These are phyloP conservation scores for Colletotrichum phormii DNA, from an alignment of 2,329 filamentous ascomycete species.

Conservation along the genomic window DNA sequence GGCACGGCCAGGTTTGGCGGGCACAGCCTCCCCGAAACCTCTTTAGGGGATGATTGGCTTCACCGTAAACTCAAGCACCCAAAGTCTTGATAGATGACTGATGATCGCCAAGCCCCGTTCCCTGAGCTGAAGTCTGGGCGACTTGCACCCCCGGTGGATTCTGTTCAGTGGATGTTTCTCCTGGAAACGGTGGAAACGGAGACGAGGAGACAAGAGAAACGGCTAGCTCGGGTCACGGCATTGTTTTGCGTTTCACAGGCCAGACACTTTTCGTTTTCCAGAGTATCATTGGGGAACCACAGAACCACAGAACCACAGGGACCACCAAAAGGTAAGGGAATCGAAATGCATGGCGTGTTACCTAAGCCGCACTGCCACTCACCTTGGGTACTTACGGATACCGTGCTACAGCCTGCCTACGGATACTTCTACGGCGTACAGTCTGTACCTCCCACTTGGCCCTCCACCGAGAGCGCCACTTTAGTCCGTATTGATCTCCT, in stretches of 20 bases:
- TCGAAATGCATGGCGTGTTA: conserved; percentile 11
- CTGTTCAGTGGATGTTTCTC: conserved; percentile 12
- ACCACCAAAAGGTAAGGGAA: not conserved
- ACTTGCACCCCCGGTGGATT: conserved; percentile 17
- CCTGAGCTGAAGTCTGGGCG: conserved; percentile 27
- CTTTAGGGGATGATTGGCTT: conserved; percentile 21
- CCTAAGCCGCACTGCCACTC: conserved; percentile 33
- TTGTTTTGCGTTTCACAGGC: conserved; percentile 34
- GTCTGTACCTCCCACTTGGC: conserved; percentile 4
- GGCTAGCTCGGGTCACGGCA: conserved; percentile 27
- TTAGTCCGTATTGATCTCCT: conserved; percentile 31
- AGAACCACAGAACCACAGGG: not conserved
- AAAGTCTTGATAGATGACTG: not conserved
- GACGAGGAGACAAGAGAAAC: not conserved
- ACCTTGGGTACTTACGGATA: not conserved
- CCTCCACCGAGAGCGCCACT: conserved; percentile 30
- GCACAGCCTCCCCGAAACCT: conserved; percentile 13
- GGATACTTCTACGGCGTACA: too few species aligned
- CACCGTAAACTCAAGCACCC: conserved; percentile 12
- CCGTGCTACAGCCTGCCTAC: not conserved
- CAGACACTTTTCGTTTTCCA: conserved; percentile 27
- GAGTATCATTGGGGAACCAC: conserved; percentile 1
- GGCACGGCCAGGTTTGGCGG: not conserved
- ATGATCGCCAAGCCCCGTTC: conserved; percentile 32
- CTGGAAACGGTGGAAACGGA: conserved; percentile 2